These are phyloP conservation scores for Cystofilobasidium macerans DNA, from an alignment of 768 basidiomycete species.

Conservation along the genomic window DNA sequence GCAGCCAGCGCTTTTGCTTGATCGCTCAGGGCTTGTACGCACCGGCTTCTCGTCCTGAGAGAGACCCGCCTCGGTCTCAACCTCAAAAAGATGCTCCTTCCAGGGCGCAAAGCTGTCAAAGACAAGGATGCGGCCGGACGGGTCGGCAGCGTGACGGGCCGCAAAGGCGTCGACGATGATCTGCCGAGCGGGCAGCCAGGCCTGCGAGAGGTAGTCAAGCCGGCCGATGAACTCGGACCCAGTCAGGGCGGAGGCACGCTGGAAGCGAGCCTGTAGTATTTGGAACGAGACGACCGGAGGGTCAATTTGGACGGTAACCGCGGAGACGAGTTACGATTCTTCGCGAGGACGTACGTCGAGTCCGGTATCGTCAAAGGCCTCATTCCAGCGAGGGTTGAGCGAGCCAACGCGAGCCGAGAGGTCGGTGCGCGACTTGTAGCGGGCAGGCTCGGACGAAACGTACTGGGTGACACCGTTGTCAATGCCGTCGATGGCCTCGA, in stretches of 20 bases:
- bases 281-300: too few relatives aligned
- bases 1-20: too few relatives aligned
- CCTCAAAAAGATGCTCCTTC: slow-evolving; percentile 71
- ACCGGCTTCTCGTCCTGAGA: slow-evolving; percentile 23
- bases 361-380: slow-evolving; percentile 52
- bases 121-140: slow-evolving; percentile 63
- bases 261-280: slow-evolving; percentile 67
- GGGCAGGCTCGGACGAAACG: slow-evolving; percentile 28
- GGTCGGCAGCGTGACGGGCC: slow-evolving; percentile 52
- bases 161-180: slow-evolving; percentile 55
- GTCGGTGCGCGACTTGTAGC: slow-evolving; percentile 72
- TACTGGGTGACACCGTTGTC: slow-evolving; percentile 91
- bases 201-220: slow-evolving; percentile 68
- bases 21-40: not conserved
- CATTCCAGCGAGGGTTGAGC: slow-evolving; percentile 90
- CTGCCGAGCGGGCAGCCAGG: slow-evolving; percentile 86
- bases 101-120: slow-evolving; percentile 65
- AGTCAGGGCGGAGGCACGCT: slow-evolving; percentile 64
- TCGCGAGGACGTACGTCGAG: slow-evolving; percentile 53
- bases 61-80: slow-evolving; percentile 22
- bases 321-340: too few relatives aligned
- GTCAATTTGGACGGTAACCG: not conserved
- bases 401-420: slow-evolving; percentile 68
- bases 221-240: slow-evolving; percentile 73
- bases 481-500: slow-evolving; percentile 86